Conservation (phyloP, 1,284 basidiomycete genomes). For the Wallemia hederae region DNA sequence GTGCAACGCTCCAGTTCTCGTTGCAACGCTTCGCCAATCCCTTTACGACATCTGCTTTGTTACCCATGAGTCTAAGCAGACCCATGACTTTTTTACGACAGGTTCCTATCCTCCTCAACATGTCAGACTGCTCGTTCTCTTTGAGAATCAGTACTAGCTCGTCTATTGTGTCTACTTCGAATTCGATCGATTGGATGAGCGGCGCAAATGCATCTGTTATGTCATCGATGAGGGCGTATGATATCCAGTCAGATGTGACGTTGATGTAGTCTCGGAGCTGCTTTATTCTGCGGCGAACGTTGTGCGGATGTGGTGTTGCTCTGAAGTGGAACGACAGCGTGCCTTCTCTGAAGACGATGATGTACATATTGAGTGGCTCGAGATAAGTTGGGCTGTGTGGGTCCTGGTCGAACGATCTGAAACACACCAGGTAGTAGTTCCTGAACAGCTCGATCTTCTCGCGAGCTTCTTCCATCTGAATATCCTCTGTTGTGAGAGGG, state of each 20-base stretch:
- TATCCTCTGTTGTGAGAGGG: constrained; percentile 95
- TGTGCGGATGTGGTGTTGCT: constrained; percentile 87
- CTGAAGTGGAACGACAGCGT: constrained; percentile 93
- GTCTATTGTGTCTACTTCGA: constrained; percentile 96
- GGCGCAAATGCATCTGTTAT: constrained; percentile 99
- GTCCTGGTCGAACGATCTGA: constrained; percentile 97
- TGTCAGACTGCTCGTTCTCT: constrained; percentile 48
- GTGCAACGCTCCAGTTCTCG: constrained; percentile 95
- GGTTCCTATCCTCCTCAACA: constrained; percentile 70
- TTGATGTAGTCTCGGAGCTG: constrained; percentile 98
- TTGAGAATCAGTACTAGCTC: constrained; percentile 73
- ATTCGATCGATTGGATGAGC: constrained; percentile 92
- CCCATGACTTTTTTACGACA: constrained; percentile 99
- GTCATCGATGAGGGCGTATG: constrained; percentile 96
- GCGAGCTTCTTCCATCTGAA: constrained; percentile 94
- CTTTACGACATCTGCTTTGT: constrained; percentile 98
- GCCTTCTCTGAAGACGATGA: constrained; percentile 96
- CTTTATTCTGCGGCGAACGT: constrained; percentile 89
- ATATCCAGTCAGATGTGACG: constrained; percentile 99
- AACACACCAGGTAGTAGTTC: constrained; percentile 97
- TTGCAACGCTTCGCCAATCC: constrained; percentile 93
- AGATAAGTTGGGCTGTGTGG: constrained; percentile 89
- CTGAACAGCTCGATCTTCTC: constrained; percentile 99
- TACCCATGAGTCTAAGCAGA: constrained; percentile 76
- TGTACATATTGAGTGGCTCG: constrained; percentile 98